Evolutionary conservation across 2,329 filamentous ascomycete species (phyloP).

Genomic region (Nothomitra cinnamomea): DNA sequence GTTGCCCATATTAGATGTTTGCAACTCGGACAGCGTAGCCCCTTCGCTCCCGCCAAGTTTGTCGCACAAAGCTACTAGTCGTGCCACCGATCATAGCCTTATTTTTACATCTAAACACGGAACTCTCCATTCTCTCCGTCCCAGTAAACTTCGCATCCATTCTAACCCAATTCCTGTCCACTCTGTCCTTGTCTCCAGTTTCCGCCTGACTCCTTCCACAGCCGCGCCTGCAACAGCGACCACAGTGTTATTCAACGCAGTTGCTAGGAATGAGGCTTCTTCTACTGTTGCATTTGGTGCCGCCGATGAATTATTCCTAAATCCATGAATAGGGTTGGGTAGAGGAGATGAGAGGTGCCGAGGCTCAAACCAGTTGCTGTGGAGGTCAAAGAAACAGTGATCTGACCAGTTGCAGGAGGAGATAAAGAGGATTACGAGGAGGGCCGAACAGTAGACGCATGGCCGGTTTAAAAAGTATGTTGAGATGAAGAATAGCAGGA

Average conservation of each 20-base stretch:
- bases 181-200: slow-evolving; percentile 32
- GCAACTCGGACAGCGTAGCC: no score
- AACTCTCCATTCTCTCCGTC: slow-evolving; percentile 73
- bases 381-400: slow-evolving; percentile 84
- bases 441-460: slow-evolving; percentile 93
- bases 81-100: slow-evolving; percentile 36
- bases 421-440: slow-evolving; percentile 86
- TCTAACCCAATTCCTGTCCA: slow-evolving; percentile 68
- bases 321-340: slow-evolving; percentile 15
- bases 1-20: no score
- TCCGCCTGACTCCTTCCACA: slow-evolving; percentile 38
- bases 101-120: slow-evolving; percentile 84
- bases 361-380: slow-evolving; percentile 86
- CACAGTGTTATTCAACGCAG: slow-evolving; percentile 50
- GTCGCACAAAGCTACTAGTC: not conserved
- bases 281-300: slow-evolving; percentile 18
- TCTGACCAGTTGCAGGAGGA: slow-evolving; percentile 84
- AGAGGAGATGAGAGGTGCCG: slow-evolving; percentile 30
- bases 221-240: slow-evolving; percentile 49
- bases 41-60: no score
- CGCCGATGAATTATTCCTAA: slow-evolving; percentile 13
- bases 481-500: slow-evolving; percentile 76
- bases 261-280: slow-evolving; percentile 21
- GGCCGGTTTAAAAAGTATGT: slow-evolving; percentile 94
- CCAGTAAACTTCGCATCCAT: slow-evolving; percentile 69